phyloP scores from a whole-genome alignment of 768 basidiomycete species.

The Clitopilus hobsonii region DNA sequence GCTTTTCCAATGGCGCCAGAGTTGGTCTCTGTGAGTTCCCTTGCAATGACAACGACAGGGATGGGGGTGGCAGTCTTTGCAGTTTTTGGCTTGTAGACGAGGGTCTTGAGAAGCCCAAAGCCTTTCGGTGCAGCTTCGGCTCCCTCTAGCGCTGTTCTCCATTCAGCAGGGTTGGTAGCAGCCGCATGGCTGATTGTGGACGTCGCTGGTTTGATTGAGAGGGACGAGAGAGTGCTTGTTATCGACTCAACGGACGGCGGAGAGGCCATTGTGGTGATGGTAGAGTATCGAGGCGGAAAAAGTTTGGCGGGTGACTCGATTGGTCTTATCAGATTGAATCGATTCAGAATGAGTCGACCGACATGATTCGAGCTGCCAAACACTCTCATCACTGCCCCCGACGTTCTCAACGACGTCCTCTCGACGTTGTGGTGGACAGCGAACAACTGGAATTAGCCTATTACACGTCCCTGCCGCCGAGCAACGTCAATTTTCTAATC shows the following conservation, averaged over 20 bases:
- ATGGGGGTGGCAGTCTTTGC: conserved; percentile 83
- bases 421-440: conserved; percentile 11
- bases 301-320: conserved; percentile 31
- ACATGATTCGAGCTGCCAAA: conserved; percentile 20
- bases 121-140: conserved; percentile 44
- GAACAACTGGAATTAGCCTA: conserved; percentile 12
- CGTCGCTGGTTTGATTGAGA: conserved; percentile 48
- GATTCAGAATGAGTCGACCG: conserved; percentile 25
- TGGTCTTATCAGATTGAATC: conserved; percentile 31
- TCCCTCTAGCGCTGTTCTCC: conserved; percentile 69
- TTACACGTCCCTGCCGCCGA: conserved; percentile 15
- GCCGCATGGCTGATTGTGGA: conserved; percentile 52
- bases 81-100: conserved; percentile 95
- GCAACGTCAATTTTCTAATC: conserved; percentile 1
- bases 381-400: neutral
- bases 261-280: conserved; percentile 20
- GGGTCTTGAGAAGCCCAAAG: conserved; percentile 79
- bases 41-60: conserved; percentile 83
- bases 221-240: conserved; percentile 38
- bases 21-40: conserved; percentile 80
- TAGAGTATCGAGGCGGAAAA: conserved; percentile 3
- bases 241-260: conserved; percentile 25
- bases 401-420: conserved; percentile 11
- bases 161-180: conserved; percentile 66
- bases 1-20: conserved; percentile 74